Percentiles rank a stretch among this genome's conserved stretches.
These are phyloP conservation scores for Lentinus tigrinus DNA, from an alignment of 768 basidiomycete species.

Conservation along the genomic window DNA sequence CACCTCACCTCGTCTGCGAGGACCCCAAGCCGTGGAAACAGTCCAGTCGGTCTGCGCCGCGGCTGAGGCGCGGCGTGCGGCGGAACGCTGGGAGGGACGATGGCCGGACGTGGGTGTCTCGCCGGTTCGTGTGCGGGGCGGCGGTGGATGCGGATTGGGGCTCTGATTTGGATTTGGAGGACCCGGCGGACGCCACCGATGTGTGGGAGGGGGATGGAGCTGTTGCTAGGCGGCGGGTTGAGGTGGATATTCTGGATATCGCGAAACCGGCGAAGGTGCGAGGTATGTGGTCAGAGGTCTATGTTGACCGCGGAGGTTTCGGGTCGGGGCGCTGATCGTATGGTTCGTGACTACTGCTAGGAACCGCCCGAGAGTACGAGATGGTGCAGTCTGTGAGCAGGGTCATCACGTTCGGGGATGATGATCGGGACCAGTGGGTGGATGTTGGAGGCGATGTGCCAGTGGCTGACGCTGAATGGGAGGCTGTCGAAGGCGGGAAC, in stretches of 20 bases:
- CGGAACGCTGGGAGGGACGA: conserved; percentile 1
- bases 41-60: not conserved
- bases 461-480: not conserved
- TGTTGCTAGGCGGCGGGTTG: not conserved
- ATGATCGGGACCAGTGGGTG: not conserved
- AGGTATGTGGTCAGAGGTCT: not conserved
- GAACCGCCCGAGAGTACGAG: not conserved
- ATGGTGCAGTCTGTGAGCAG: not conserved
- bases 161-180: not conserved
- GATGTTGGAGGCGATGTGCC: not conserved
- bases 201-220: not conserved
- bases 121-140: not conserved
- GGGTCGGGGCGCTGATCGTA: not conserved
- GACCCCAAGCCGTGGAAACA: conserved; percentile 4
- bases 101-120: conserved; percentile 2
- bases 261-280: conserved; percentile 11
- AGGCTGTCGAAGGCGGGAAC: not conserved
- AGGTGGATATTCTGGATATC: conserved; percentile 13
- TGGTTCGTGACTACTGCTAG: not conserved
- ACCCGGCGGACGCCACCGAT: not conserved
- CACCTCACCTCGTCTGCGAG: not conserved
- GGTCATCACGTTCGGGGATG: not conserved
- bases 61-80: not conserved
- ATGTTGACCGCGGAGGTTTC: not conserved
- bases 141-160: not conserved